These are phyloP conservation scores for Cornus kousa DNA, from an alignment of 148 eudicot genomes.

Conservation along the genomic window DNA sequence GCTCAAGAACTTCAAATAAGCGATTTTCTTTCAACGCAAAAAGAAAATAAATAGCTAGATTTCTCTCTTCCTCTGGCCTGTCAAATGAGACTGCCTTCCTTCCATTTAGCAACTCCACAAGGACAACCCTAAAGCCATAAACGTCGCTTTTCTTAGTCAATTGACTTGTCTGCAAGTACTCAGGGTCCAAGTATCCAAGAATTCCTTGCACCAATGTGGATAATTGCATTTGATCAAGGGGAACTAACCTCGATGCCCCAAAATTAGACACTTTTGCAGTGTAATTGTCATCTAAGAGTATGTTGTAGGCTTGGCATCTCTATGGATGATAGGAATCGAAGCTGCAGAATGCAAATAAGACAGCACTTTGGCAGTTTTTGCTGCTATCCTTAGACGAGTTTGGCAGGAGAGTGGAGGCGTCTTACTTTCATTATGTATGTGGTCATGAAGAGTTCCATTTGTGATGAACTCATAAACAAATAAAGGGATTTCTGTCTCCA, in stretches of 20 bases:
- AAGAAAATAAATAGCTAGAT: no score
- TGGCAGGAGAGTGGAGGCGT: neutral
- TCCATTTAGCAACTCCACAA: neutral
- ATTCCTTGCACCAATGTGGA: neutral
- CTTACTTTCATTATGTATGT: slow-evolving; percentile 8
- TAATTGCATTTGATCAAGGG: neutral
- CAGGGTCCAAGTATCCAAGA: no score
- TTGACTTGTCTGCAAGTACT: no score
- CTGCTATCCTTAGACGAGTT: slow-evolving; percentile 2
- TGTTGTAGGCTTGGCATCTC: neutral
- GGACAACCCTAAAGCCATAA: slow-evolving; percentile 78
- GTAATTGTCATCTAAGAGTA: neutral
- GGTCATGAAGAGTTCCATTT: slow-evolving; percentile 13
- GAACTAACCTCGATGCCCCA: no score
- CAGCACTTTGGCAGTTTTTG: neutral
- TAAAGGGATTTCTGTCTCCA: no score
- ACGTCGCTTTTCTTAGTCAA: slow-evolving; percentile 52
- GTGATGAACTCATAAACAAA: neutral
- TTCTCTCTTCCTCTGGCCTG: no score
- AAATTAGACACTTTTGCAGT: no score
- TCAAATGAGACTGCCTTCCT: no score
- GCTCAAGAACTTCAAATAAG: no score
- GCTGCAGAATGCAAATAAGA: slow-evolving; percentile 8
- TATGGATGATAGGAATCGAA: no score
- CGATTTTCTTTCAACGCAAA: no score